phyloP scores from a whole-genome alignment of 345 rosid species.

The Moricandia moricandioides region DNA sequence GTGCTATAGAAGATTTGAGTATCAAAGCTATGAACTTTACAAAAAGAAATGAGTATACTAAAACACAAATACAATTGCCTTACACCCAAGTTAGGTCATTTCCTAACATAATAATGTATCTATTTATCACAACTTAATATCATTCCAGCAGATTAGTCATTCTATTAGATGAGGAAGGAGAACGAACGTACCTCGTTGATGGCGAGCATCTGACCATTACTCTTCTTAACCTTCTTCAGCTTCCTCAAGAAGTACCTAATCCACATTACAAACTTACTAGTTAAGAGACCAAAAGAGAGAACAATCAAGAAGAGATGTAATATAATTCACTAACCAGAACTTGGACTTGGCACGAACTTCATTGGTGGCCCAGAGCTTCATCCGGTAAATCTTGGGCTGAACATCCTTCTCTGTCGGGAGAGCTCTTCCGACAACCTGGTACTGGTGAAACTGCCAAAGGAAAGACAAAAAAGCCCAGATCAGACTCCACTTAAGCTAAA shows the following conservation, averaged over 20 bases:
- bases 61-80: background rate
- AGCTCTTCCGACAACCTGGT: constrained; percentile 70
- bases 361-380: constrained; percentile 73
- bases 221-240: constrained; percentile 58
- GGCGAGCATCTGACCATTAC: constrained; percentile 59
- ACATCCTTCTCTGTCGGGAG: constrained; percentile 57
- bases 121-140: no score
- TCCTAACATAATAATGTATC: no score
- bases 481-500: background rate
- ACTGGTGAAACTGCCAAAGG: constrained; percentile 55
- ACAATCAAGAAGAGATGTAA: background rate
- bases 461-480: background rate
- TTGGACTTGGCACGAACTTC: constrained; percentile 69
- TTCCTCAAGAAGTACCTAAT: constrained; percentile 55
- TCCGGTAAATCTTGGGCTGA: constrained; percentile 63
- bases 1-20: background rate
- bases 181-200: constrained; percentile 46
- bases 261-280: background rate
- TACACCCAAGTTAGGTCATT: no score
- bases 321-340: constrained; percentile 46
- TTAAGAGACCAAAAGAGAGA: background rate
- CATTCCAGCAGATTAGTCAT: background rate
- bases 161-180: background rate
- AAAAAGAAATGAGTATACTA: background rate
- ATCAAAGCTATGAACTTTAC: background rate